These are phyloP conservation scores for Usnea hakonensis DNA, from an alignment of 495 filamentous ascomycete species.

Conservation along the genomic window DNA sequence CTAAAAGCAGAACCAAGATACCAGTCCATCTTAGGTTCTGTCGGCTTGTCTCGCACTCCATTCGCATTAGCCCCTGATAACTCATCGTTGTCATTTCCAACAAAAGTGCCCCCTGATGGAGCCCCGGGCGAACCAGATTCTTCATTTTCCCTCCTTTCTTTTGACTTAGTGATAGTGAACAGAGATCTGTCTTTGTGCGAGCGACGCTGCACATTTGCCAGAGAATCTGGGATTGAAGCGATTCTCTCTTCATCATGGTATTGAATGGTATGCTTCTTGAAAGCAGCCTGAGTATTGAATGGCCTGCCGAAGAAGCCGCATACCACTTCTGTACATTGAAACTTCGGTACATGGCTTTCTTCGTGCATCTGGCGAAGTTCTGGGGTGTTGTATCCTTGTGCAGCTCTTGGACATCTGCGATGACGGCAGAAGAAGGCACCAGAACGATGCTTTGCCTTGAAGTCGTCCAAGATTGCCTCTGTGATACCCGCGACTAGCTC, in stretches of 20 bases:
- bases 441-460: not conserved
- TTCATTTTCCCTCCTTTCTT: not conserved
- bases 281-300: slow-evolving; percentile 4
- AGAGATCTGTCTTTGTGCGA: not conserved
- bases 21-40: no score
- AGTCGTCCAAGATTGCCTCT: not conserved
- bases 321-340: slow-evolving; percentile 8
- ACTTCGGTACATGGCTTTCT: slow-evolving; percentile 8
- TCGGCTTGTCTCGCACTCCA: no score
- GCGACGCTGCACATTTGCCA: not conserved
- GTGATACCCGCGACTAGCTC: not conserved
- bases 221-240: not conserved
- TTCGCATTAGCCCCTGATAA: no score
- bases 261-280: slow-evolving; percentile 2
- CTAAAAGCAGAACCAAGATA: no score
- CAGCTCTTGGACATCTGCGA: slow-evolving; percentile 4
- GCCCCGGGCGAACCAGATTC: not conserved
- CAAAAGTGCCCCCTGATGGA: not conserved
- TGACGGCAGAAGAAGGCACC: slow-evolving; percentile 11
- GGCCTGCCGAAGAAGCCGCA: slow-evolving; percentile 7
- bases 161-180: not conserved
- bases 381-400: slow-evolving; percentile 3
- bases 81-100: no score
- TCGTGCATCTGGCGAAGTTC: slow-evolving; percentile 16
- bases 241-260: slow-evolving; percentile 4